Evolutionary conservation across 306 rosid genomes (phyloP).

Genomic region (Quercus dentata): DNA sequence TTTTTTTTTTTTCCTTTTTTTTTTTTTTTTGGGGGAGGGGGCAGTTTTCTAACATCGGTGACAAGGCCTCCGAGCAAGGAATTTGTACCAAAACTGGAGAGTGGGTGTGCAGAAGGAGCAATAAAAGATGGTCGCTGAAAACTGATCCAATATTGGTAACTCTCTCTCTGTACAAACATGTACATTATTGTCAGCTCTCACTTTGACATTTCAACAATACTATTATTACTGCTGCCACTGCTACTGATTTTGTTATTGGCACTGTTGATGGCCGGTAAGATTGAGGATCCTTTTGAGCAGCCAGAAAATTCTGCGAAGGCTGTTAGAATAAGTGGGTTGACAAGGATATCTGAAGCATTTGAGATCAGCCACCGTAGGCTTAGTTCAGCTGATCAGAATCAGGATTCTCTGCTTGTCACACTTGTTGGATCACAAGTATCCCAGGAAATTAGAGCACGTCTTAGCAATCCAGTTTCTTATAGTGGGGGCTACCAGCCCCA

Average conservation of each 20-base stretch:
- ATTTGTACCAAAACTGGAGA: constrained; percentile 60
- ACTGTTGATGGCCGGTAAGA: constrained; percentile 33
- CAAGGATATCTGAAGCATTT: constrained; percentile 55
- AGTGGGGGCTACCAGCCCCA: constrained; percentile 6
- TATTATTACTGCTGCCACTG: constrained; percentile 15
- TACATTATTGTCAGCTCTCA: not conserved
- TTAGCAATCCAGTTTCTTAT: constrained; percentile 6
- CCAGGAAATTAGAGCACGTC: not conserved
- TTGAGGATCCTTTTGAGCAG: constrained; percentile 96
- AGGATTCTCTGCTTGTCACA: constrained; percentile 28
- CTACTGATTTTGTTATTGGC: constrained; percentile 26
- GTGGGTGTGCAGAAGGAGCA: constrained; percentile 51
- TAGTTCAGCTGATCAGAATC: constrained; percentile 24
- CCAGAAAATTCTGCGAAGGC: constrained; percentile 68
- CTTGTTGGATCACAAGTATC: constrained; percentile 41
- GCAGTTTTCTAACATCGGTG: constrained; percentile 62
- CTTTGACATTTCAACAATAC: not conserved
- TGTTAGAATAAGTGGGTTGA: constrained; percentile 40
- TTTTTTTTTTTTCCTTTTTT: not conserved
- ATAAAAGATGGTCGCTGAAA: constrained; percentile 73
- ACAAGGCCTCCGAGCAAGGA: constrained; percentile 52
- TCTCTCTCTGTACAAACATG: constrained; percentile 12
- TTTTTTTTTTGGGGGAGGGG: no score
- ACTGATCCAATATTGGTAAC: constrained; percentile 68
- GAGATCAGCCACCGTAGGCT: constrained; percentile 31